A percentile compares a stretch with the other conserved stretches of the same genome.
These are phyloP conservation scores for Metarhizium sp. DNA, from an alignment of 2,329 filamentous ascomycete species.

Conservation along the genomic window DNA sequence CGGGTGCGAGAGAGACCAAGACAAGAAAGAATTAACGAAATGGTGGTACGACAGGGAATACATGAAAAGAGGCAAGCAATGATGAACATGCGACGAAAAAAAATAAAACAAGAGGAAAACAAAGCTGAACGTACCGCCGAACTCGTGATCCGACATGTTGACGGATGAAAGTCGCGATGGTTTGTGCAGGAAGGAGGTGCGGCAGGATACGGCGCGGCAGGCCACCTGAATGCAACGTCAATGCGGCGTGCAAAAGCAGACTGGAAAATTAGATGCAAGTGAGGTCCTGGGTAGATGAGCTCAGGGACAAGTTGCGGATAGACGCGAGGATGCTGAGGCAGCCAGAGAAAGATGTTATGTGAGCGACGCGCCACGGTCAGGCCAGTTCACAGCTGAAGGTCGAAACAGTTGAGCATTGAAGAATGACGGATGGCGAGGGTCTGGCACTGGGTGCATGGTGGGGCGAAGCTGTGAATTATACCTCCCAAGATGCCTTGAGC, in stretches of 20 bases:
- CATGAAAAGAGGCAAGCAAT: background rate
- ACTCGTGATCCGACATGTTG: conserved; percentile 57
- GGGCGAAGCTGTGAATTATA: conserved; percentile 2
- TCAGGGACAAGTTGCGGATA: background rate
- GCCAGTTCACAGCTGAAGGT: background rate
- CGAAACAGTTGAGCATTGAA: background rate
- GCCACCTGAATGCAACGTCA: background rate
- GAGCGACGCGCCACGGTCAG: background rate
- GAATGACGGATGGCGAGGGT: background rate
- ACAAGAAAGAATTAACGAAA: background rate
- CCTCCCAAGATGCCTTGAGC: too few species aligned
- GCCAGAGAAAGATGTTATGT: background rate
- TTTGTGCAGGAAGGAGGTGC: too few species aligned
- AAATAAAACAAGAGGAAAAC: too few species aligned
- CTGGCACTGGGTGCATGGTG: background rate
- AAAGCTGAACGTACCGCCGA: conserved; percentile 37
- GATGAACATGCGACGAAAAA: background rate
- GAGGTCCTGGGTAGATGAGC: too few species aligned
- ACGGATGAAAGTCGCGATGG: background rate
- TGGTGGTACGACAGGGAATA: background rate
- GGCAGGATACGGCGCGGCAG: too few species aligned
- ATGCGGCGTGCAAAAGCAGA: background rate
- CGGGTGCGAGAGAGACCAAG: background rate
- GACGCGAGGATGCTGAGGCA: background rate
- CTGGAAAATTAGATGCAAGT: too few species aligned